A percentile compares a stretch with the other conserved stretches of the same genome.
Conservation (phyloP, 2,329 filamentous ascomycete genomes). For the Fulvia fulva region DNA sequence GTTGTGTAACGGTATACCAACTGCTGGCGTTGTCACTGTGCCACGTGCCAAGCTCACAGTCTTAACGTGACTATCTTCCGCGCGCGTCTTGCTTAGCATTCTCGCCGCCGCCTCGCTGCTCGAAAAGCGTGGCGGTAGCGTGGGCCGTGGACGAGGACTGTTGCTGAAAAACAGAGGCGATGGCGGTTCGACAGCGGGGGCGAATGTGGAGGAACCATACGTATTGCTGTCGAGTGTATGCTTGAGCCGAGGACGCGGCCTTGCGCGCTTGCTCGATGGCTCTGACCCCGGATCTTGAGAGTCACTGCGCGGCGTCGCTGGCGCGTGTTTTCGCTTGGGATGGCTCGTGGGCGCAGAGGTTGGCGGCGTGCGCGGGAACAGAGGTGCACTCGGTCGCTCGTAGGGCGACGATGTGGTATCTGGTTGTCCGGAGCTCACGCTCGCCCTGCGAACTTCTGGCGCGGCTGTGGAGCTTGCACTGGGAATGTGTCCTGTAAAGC, state of each 20-base stretch:
- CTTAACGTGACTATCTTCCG: conserved; percentile 49
- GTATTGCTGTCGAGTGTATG: conserved; percentile 27
- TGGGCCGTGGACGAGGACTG: conserved; percentile 40
- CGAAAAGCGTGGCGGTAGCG: conserved; percentile 53
- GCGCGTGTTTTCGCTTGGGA: conserved; percentile 18
- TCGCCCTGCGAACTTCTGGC: conserved; percentile 2
- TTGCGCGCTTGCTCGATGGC: conserved; percentile 19
- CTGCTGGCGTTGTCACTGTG: conserved; percentile 33
- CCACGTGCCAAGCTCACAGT: conserved; percentile 51
- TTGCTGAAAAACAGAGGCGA: conserved; percentile 54
- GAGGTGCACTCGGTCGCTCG: conserved; percentile 3
- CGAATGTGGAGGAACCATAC: conserved; percentile 30
- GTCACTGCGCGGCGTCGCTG: conserved; percentile 1
- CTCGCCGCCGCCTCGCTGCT: conserved; percentile 56
- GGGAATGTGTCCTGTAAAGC: conserved; percentile 12
- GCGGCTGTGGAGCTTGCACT: background rate
- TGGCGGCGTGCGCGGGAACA: conserved; percentile 5
- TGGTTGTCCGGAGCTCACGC: background rate
- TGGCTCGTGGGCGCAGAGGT: conserved; percentile 4
- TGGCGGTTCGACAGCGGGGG: conserved; percentile 17
- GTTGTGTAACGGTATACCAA: conserved; percentile 5
- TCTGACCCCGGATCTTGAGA: conserved; percentile 10
- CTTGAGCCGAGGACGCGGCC: conserved; percentile 18
- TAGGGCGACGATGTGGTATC: conserved; percentile 1
- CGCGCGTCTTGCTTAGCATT: conserved; percentile 51